Conservation (phyloP, 2,329 filamentous ascomycete species). For the Claviceps sp. region DNA sequence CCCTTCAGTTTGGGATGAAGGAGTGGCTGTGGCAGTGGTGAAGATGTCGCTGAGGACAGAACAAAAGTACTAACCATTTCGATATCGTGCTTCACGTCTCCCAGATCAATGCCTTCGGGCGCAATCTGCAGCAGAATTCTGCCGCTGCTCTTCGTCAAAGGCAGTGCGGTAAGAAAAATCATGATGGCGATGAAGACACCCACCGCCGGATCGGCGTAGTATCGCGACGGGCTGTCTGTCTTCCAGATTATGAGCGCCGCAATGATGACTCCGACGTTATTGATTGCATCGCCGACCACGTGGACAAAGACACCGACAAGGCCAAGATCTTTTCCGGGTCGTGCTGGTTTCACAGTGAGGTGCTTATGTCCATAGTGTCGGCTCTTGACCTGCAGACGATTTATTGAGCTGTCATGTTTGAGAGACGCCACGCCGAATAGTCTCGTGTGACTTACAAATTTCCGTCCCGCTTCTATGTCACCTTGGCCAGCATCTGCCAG, state of each 20-base stretch:
- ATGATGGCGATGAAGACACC: conserved; percentile 60
- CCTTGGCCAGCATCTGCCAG: background rate
- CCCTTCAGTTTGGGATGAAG: background rate
- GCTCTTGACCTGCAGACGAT: background rate
- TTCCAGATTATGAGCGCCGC: conserved; percentile 59
- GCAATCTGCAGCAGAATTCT: conserved; percentile 55
- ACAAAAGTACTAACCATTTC: conserved; percentile 38
- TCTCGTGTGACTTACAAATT: background rate
- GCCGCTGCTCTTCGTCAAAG: conserved; percentile 48
- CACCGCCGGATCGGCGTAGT: conserved; percentile 59
- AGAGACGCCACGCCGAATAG: background rate
- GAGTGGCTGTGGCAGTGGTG: no score
- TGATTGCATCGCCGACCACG: conserved; percentile 58
- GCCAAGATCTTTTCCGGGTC: conserved; percentile 45
- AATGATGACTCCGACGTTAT: conserved; percentile 64
- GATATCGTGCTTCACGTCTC: conserved; percentile 55
- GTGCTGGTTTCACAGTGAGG: conserved; percentile 15
- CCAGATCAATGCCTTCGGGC: conserved; percentile 43
- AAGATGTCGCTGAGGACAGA: no score
- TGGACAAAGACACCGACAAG: conserved; percentile 60
- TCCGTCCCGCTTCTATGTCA: background rate
- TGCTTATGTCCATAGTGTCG: conserved; percentile 39
- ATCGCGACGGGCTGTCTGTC: conserved; percentile 39
- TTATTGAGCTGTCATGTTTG: background rate
- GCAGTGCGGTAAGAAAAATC: conserved; percentile 51